Conservation (phyloP, 1,284 basidiomycete species). For the Marasmius sp. region DNA sequence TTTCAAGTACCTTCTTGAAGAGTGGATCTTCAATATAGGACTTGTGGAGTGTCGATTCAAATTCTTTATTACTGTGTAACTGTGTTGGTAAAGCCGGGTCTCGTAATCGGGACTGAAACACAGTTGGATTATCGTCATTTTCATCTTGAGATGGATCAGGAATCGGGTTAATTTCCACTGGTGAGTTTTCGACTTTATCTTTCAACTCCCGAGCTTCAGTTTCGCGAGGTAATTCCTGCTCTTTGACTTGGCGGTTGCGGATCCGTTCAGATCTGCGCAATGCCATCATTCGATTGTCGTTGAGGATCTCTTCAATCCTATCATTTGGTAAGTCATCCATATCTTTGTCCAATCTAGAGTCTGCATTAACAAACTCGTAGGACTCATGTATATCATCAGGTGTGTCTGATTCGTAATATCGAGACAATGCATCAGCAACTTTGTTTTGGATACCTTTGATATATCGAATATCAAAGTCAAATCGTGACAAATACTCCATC, state of each 20-base stretch:
- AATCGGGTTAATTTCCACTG: neutral
- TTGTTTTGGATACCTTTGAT: conserved; percentile 30
- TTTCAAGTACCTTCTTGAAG: neutral
- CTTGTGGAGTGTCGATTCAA: neutral
- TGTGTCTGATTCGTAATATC: conserved; percentile 30
- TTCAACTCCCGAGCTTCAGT: neutral
- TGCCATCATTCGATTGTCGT: neutral
- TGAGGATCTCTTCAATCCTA: conserved; percentile 4
- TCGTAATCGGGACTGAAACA: neutral
- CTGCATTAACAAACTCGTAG: conserved; percentile 27
- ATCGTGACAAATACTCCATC: conserved; percentile 32
- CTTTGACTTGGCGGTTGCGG: neutral
- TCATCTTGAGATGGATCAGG: no score
- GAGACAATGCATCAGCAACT: conserved; percentile 31
- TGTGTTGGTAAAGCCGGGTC: neutral
- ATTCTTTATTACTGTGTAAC: neutral
- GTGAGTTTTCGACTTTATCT: neutral
- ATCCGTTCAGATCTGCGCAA: neutral
- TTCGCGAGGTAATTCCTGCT: neutral
- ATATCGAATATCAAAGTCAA: conserved; percentile 31
- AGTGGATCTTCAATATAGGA: neutral
- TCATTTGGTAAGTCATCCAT: conserved; percentile 23
- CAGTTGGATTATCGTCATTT: neutral
- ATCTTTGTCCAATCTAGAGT: conserved; percentile 25
- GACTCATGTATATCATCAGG: conserved; percentile 13